phyloP scores from a whole-genome alignment of 1,284 basidiomycete species.

The Naganishia cerealis region DNA sequence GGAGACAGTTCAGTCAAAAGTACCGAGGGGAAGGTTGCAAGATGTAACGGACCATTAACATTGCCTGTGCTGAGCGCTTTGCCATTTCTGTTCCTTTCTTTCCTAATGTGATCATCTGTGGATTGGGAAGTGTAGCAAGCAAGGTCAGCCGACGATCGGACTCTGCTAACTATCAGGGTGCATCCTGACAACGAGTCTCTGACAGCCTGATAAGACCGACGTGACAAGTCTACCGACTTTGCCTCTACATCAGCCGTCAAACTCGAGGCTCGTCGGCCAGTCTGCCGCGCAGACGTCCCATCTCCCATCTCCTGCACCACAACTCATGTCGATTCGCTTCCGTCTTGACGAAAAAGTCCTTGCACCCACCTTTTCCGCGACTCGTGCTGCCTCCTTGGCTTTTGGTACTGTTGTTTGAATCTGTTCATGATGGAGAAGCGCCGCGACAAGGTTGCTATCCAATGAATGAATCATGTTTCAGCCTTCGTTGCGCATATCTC shows the following conservation, averaged over 20 bases:
- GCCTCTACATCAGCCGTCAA: too few relatives aligned
- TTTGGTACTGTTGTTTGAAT: constrained; percentile 96
- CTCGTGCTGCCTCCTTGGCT: constrained; percentile 83
- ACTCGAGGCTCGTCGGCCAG: too few relatives aligned
- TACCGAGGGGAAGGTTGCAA: not conserved
- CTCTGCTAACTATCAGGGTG: too few relatives aligned
- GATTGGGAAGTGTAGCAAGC: too few relatives aligned
- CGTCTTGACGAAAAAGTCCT: not conserved
- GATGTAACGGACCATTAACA: constrained; percentile 18
- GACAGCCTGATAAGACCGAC: not conserved
- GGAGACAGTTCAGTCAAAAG: constrained; percentile 32
- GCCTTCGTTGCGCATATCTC: constrained; percentile 21
- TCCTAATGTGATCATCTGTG: constrained; percentile 80
- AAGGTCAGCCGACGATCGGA: not conserved
- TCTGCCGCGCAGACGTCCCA: not conserved
- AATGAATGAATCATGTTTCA: constrained; percentile 7
- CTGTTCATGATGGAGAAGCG: constrained; percentile 90
- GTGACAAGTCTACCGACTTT: not conserved
- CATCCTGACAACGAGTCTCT: too few relatives aligned
- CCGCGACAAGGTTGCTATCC: constrained; percentile 85
- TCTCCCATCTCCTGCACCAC: not conserved
- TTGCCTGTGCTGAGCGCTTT: constrained; percentile 31
- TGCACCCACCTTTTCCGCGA: constrained; percentile 81
- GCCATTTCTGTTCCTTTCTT: constrained; percentile 67
- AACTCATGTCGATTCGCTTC: not conserved